Conservation (phyloP, 2,329 filamentous ascomycete species). For the Colletotrichum acutatum region DNA sequence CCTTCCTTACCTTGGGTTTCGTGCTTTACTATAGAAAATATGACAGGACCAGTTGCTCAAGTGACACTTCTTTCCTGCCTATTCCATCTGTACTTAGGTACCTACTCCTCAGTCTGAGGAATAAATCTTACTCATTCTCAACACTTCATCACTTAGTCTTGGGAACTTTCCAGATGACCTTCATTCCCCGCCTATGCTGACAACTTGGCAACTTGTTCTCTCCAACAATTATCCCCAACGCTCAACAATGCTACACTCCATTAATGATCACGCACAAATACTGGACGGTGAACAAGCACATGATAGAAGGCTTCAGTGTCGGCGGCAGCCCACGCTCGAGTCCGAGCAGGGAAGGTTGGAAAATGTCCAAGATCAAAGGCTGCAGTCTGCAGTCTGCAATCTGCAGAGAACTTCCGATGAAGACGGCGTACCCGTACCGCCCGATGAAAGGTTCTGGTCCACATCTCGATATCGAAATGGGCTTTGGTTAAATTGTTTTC, state of each 20-base stretch:
- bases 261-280: not conserved
- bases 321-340: not conserved
- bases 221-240: conserved; percentile 6
- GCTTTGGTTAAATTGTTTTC: conserved; percentile 5
- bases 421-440: conserved; percentile 8
- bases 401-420: not conserved
- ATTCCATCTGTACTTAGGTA: not conserved
- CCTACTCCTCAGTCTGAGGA: too few species aligned
- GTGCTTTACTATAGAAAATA: not conserved
- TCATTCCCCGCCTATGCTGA: not conserved
- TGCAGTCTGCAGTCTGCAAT: too few species aligned
- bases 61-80: not conserved
- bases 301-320: not conserved
- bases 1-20: too few species aligned
- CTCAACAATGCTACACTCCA: not conserved
- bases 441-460: conserved; percentile 14
- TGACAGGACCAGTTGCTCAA: not conserved
- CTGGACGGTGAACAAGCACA: not conserved
- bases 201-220: not conserved
- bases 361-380: not conserved
- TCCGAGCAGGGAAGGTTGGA: not conserved
- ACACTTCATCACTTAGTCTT: not conserved
- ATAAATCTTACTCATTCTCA: not conserved
- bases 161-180: not conserved
- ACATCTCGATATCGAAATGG: conserved; percentile 5